Conservation (phyloP, 169 alveolate species). For the Eimeria acervulina region DNA sequence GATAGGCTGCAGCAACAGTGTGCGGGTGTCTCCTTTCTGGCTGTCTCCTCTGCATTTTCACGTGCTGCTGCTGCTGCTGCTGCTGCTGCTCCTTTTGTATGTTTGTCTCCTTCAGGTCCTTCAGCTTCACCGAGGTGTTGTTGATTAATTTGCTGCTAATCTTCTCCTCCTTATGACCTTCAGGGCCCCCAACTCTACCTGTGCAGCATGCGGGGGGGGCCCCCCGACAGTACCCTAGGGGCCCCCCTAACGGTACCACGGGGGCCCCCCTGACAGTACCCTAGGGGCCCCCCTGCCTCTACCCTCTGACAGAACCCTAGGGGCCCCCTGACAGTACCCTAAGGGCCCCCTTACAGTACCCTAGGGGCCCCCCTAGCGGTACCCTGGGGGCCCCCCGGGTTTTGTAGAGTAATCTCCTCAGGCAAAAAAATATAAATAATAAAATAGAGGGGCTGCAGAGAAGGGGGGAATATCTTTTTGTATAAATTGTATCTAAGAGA, state of each 20-base stretch:
- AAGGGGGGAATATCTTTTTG: no score
- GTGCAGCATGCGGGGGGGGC: not conserved
- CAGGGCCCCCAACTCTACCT: no score
- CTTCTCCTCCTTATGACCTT: no score
- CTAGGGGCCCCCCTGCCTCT: not conserved
- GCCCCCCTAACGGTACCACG: not conserved
- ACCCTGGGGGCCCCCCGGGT: not conserved
- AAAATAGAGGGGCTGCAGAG: no score
- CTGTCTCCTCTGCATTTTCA: not conserved
- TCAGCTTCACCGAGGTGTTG: slow-evolving; percentile 35
- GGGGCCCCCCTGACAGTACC: not conserved
- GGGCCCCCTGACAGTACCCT: slow-evolving; percentile 21
- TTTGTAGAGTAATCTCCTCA: not conserved
- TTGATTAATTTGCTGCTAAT: not conserved
- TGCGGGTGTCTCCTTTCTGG: no score
- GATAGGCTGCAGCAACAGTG: no score
- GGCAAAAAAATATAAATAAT: no score
- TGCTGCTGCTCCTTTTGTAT: not conserved
- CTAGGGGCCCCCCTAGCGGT: slow-evolving; percentile 5
- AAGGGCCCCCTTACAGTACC: not conserved
- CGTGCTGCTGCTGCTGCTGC: slow-evolving; percentile 31
- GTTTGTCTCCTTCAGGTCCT: slow-evolving; percentile 29
- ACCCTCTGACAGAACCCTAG: not conserved
- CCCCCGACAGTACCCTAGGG: not conserved
- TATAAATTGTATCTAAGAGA: no score